A percentile compares a stretch with the other conserved stretches of the same genome.
These are phyloP conservation scores for Gynostemma pentaphyllum DNA, from an alignment of 306 rosid genomes.

Conservation along the genomic window DNA sequence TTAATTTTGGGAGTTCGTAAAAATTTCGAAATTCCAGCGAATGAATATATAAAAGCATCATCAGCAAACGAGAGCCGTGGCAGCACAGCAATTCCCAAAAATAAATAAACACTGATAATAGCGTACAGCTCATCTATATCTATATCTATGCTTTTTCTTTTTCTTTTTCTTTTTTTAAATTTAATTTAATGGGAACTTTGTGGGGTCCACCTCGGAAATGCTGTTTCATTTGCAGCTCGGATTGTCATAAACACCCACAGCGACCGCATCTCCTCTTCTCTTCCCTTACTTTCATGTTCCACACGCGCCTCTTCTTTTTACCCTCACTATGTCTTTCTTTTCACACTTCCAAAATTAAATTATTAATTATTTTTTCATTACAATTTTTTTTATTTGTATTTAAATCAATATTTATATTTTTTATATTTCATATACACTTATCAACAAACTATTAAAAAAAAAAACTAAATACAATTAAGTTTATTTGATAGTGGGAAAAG, in stretches of 20 bases:
- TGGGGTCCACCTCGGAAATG: conserved; percentile 4
- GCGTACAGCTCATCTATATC: not conserved
- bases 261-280: too few relatives aligned
- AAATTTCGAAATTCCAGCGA: not conserved
- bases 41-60: not conserved
- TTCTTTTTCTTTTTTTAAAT: not conserved
- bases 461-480: too few relatives aligned
- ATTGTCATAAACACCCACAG: not conserved
- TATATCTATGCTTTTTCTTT: not conserved
- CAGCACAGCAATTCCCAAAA: conserved; percentile 8
- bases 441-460: too few relatives aligned
- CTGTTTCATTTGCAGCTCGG: not conserved
- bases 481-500: too few relatives aligned
- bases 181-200: not conserved
- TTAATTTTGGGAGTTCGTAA: not conserved
- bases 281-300: not conserved
- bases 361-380: too few relatives aligned
- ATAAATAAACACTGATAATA: not conserved
- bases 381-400: too few relatives aligned
- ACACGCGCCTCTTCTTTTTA: not conserved
- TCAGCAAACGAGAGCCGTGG: not conserved
- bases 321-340: too few relatives aligned
- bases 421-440: too few relatives aligned
- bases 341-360: too few relatives aligned
- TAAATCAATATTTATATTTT: too few relatives aligned